phyloP scores from a whole-genome alignment of 805 yeast species.

The Ogataea nitratoaversa region DNA sequence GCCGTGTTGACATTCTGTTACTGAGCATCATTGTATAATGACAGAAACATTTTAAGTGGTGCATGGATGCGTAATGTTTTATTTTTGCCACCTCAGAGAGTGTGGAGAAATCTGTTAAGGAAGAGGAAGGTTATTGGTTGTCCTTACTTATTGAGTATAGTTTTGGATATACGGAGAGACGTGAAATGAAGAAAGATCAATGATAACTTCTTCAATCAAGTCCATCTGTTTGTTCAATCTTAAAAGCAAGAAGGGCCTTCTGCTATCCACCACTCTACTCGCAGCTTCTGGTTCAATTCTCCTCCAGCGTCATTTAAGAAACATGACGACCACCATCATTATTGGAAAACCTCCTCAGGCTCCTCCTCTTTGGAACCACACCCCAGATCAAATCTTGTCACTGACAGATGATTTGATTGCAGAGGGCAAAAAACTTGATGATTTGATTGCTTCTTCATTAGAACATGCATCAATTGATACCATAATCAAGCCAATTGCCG shows the following conservation, averaged over 20 bases:
- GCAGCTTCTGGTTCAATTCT: constrained; percentile 1
- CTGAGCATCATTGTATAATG: no score
- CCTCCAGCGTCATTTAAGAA: not conserved
- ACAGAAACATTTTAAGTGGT: no score
- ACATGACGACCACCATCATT: constrained; percentile 1
- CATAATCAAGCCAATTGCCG: constrained; percentile 50
- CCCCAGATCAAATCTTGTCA: constrained; percentile 44
- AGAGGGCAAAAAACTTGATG: constrained; percentile 43
- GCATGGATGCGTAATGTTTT: no score
- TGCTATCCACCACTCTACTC: not conserved
- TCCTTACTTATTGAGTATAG: no score
- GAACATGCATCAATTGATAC: constrained; percentile 51
- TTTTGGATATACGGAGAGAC: no score
- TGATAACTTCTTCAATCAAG: not conserved
- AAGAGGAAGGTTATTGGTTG: no score
- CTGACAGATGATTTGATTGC: constrained; percentile 42
- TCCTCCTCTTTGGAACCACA: constrained; percentile 56
- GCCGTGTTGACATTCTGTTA: no score
- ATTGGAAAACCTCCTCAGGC: constrained; percentile 27
- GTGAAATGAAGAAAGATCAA: not conserved
- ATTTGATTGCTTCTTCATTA: constrained; percentile 43
- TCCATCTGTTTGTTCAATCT: not conserved
- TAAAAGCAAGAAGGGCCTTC: not conserved
- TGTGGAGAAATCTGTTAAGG: no score
- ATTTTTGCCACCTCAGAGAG: no score